Conservation (phyloP, 2,329 filamentous ascomycete genomes). For the Aspergillus fijiensis region DNA sequence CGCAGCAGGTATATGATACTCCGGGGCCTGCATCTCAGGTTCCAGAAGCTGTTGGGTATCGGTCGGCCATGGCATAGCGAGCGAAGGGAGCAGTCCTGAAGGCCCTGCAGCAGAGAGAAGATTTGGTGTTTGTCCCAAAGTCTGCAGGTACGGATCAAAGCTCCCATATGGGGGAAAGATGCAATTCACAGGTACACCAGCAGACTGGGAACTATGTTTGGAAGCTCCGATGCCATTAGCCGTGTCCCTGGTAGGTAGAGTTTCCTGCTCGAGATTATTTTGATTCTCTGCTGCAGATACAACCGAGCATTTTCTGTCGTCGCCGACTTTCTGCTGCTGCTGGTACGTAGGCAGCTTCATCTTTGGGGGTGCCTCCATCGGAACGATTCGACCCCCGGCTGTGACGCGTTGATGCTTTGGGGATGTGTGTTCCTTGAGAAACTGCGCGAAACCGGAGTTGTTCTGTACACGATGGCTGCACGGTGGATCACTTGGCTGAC, state of each 20-base stretch:
- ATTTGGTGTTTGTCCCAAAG: conserved; percentile 7
- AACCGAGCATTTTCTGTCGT: not conserved
- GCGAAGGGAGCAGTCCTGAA: conserved; percentile 12
- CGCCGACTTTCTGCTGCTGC: conserved; percentile 1
- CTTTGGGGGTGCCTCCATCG: conserved; percentile 44
- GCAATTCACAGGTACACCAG: not conserved
- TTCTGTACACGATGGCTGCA: conserved; percentile 32
- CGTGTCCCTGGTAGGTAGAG: not conserved
- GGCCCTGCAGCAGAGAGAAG: conserved; percentile 14
- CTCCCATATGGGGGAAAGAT: not conserved
- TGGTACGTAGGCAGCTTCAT: conserved; percentile 29
- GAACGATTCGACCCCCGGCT: conserved; percentile 50
- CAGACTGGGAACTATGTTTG: conserved; percentile 8
- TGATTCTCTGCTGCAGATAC: conserved; percentile 3
- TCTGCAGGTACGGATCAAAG: conserved; percentile 4
- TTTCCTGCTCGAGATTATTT: conserved; percentile 4
- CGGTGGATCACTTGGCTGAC: conserved; percentile 37
- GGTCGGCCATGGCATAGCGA: conserved; percentile 3
- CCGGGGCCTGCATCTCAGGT: conserved; percentile 11
- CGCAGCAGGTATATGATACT: conserved; percentile 12
- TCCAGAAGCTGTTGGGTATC: conserved; percentile 12
- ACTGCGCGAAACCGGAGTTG: conserved; percentile 47
- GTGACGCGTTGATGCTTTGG: conserved; percentile 52
- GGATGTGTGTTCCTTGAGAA: conserved; percentile 49
- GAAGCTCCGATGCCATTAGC: not conserved